These are phyloP conservation scores for Kuraishia hungarica DNA, from an alignment of 805 yeast species.

Conservation along the genomic window DNA sequence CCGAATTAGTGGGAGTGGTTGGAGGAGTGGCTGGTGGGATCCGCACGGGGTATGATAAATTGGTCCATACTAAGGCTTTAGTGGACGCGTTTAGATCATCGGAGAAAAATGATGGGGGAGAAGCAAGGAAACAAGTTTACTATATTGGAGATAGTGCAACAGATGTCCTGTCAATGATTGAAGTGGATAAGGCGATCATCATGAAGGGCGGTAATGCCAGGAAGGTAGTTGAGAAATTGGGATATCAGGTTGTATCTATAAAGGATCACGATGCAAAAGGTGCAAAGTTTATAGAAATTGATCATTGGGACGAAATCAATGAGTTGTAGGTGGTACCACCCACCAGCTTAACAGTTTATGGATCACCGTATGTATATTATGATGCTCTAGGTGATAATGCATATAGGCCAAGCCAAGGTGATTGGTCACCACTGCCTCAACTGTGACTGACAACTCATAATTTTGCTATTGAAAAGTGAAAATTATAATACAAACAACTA, in stretches of 20 bases:
- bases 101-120: conserved; percentile 3
- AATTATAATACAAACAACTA: too few relatives aligned
- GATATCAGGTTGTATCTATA: conserved; percentile 13
- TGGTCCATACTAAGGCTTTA: conserved; percentile 18
- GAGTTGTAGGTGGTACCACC: too few relatives aligned
- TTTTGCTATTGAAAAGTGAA: too few relatives aligned
- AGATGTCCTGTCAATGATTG: conserved; percentile 42
- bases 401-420: too few relatives aligned
- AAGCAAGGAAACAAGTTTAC: conserved; percentile 15
- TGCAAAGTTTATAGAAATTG: conserved; percentile 1
- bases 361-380: too few relatives aligned
- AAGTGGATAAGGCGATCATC: conserved; percentile 37
- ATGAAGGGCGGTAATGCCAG: conserved; percentile 31
- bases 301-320: conserved; percentile 3
- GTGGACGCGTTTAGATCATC: conserved; percentile 12
- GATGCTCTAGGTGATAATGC: too few relatives aligned
- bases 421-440: too few relatives aligned
- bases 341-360: too few relatives aligned
- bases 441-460: too few relatives aligned
- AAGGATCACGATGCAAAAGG: conserved; percentile 4
- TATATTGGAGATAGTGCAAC: conserved; percentile 61
- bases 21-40: conserved; percentile 8
- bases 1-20: neutral
- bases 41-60: conserved; percentile 15
- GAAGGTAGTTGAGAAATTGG: conserved; percentile 14